Percentiles rank a stretch among this genome's conserved stretches.
These are phyloP conservation scores for Neoboletus magnificus DNA, from an alignment of 768 basidiomycete species.

Conservation along the genomic window DNA sequence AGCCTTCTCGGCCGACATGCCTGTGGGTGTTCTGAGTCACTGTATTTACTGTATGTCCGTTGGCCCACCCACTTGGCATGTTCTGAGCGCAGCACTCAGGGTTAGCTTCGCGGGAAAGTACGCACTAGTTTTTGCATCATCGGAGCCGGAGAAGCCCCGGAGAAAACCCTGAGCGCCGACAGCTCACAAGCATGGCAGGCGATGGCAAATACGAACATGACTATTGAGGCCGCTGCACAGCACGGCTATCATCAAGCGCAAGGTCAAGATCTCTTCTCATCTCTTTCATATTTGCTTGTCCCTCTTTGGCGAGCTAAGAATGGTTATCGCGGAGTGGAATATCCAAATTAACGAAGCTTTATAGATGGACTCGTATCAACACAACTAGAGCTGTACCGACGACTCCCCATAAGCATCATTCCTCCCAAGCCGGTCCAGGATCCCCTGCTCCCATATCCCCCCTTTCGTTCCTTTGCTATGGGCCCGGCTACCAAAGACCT, in stretches of 20 bases:
- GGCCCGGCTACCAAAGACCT: constrained; percentile 28
- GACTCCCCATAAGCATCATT: constrained; percentile 10
- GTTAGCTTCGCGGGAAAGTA: constrained; percentile 25
- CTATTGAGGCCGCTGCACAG: constrained; percentile 27
- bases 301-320: constrained; percentile 18
- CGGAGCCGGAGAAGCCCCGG: constrained; percentile 20
- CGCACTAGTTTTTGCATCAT: constrained; percentile 7
- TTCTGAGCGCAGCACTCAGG: constrained; percentile 8
- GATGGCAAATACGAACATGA: constrained; percentile 24
- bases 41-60: no score
- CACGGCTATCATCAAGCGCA: constrained; percentile 31
- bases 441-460: constrained; percentile 2
- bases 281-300: constrained; percentile 18
- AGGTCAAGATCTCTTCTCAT: constrained; percentile 25
- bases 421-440: constrained; percentile 6
- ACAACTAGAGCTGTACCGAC: constrained; percentile 13
- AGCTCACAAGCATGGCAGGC: constrained; percentile 27
- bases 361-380: constrained; percentile 24
- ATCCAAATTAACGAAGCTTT: constrained; percentile 21
- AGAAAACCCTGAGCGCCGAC: constrained; percentile 29
- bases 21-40: not conserved
- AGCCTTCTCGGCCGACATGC: not conserved
- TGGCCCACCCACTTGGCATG: not conserved
- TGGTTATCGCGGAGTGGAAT: constrained; percentile 25
- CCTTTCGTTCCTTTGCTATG: constrained; percentile 20